These are phyloP conservation scores for Clarkia xantiana DNA, from an alignment of 345 rosid genomes.

Conservation along the genomic window DNA sequence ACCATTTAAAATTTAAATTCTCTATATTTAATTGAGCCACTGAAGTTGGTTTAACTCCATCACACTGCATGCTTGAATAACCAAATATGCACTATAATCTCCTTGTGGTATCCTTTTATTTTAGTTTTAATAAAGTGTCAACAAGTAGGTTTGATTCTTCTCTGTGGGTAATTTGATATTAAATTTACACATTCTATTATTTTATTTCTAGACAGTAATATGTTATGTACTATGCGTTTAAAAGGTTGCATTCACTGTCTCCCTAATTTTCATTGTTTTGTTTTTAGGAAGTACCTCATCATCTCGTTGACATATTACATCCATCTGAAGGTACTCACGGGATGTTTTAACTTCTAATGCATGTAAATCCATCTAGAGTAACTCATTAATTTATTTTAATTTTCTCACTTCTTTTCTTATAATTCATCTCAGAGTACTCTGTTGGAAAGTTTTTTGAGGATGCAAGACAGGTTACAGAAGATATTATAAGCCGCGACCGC, in stretches of 20 bases:
- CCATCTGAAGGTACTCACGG: constrained; percentile 59
- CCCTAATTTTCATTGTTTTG: too few relatives aligned
- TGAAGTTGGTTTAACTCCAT: background rate
- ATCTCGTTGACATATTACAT: constrained; percentile 66
- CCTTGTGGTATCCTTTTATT: too few relatives aligned
- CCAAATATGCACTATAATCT: too few relatives aligned
- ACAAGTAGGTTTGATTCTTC: too few relatives aligned
- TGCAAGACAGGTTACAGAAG: constrained; percentile 57
- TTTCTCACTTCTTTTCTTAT: background rate
- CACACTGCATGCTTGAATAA: too few relatives aligned
- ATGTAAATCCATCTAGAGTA: background rate
- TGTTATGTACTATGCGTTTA: too few relatives aligned
- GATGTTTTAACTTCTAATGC: background rate
- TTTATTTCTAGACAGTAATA: too few relatives aligned
- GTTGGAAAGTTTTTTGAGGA: constrained; percentile 67
- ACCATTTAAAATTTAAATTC: too few relatives aligned
- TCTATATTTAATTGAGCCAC: background rate
- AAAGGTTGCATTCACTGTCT: too few relatives aligned
- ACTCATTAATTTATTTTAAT: background rate
- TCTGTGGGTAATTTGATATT: background rate
- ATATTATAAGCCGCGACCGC: constrained; percentile 39
- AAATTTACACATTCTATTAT: constrained; percentile 13
- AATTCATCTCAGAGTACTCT: constrained; percentile 50
- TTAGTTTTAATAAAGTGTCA: too few relatives aligned
- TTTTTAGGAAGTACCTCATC: constrained; percentile 72